phyloP scores from a whole-genome alignment of 2,329 filamentous ascomycete genomes.

The Achaetomium macrosporum region DNA sequence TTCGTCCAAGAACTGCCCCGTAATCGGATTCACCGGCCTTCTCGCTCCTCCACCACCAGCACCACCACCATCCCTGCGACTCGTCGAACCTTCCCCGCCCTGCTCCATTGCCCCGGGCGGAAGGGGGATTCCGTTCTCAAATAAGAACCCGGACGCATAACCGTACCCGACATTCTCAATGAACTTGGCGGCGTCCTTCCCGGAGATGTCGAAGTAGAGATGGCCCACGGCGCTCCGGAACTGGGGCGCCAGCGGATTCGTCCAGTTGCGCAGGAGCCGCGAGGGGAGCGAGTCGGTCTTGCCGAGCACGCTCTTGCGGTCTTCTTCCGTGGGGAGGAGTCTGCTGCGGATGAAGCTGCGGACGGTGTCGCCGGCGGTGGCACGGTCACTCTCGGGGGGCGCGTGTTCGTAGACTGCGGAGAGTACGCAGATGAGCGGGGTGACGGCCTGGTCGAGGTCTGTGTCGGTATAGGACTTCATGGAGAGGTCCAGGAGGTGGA shows the following conservation, averaged over 20 bases:
- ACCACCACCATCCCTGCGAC: background rate
- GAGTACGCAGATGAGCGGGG: constrained; percentile 69
- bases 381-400: constrained; percentile 34
- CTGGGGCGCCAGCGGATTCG: constrained; percentile 63
- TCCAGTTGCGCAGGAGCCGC: constrained; percentile 70
- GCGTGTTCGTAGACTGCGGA: constrained; percentile 65
- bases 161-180: constrained; percentile 93
- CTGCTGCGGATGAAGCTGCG: constrained; percentile 56
- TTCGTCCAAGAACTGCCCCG: constrained; percentile 70
- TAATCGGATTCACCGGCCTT: constrained; percentile 72
- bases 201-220: constrained; percentile 82
- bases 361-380: constrained; percentile 30
- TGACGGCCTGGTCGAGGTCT: constrained; percentile 66
- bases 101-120: constrained; percentile 50
- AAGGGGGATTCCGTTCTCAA: constrained; percentile 74
- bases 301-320: constrained; percentile 73
- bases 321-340: constrained; percentile 70
- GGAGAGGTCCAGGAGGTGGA: constrained; percentile 63
- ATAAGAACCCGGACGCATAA: constrained; percentile 83
- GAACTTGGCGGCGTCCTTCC: constrained; percentile 70
- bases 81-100: constrained; percentile 6
- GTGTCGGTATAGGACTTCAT: constrained; percentile 57
- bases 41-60: background rate
- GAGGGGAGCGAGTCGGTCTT: constrained; percentile 68
- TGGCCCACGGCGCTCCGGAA: constrained; percentile 69